These are phyloP conservation scores for Podaxis sp. DNA, from an alignment of 768 basidiomycete species.

Conservation along the genomic window DNA sequence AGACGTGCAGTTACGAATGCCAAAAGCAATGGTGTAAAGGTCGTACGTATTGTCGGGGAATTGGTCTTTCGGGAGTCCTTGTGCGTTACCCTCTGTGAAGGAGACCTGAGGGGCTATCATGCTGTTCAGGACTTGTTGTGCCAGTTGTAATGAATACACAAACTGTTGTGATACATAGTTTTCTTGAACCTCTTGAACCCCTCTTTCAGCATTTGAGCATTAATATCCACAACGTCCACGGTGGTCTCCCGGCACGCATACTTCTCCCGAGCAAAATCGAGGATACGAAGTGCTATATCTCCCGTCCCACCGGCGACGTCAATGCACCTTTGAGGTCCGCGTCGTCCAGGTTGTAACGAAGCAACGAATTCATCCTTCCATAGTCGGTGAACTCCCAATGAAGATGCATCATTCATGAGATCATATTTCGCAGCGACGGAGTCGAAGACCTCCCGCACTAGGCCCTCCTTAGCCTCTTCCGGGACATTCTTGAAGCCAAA, in stretches of 20 bases:
- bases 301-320: constrained; percentile 98
- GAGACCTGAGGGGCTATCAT: constrained; percentile 82
- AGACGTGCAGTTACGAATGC: constrained; percentile 96
- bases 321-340: constrained; percentile 76
- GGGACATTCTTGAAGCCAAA: constrained; percentile 94
- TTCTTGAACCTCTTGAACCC: constrained; percentile 88
- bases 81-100: constrained; percentile 93
- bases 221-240: constrained; percentile 93
- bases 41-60: constrained; percentile 88
- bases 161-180: constrained; percentile 98
- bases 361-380: constrained; percentile 95
- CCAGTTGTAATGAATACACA: constrained; percentile 25
- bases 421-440: constrained; percentile 96
- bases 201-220: constrained; percentile 92
- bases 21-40: constrained; percentile 98
- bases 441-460: constrained; percentile 93
- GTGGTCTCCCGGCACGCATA: constrained; percentile 87
- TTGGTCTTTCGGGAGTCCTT: constrained; percentile 60
- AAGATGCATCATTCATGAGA: constrained; percentile 99
- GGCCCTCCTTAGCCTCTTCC: constrained; percentile 80
- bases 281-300: constrained; percentile 92
- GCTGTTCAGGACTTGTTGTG: constrained; percentile 8
- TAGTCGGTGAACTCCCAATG: constrained; percentile 90
- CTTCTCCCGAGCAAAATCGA: constrained; percentile 87
- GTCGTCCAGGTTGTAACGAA: constrained; percentile 71